A percentile compares a stretch with the other conserved stretches of the same genome.
phyloP scores from a whole-genome alignment of 495 filamentous ascomycete genomes.

The Physcia stellaris region DNA sequence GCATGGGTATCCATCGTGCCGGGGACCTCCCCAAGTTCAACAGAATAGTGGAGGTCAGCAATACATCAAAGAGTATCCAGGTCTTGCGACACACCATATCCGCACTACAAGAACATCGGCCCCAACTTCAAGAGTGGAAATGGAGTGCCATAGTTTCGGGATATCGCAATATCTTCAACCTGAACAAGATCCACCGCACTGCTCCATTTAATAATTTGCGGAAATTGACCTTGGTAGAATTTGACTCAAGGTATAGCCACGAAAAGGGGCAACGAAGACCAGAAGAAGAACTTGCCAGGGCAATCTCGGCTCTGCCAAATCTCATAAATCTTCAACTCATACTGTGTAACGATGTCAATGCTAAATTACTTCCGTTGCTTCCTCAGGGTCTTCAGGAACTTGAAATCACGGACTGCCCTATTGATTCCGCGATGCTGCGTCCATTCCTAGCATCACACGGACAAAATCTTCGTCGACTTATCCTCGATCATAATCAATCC shows the following conservation, averaged over 20 bases:
- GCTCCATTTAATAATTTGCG: slow-evolving; percentile 43
- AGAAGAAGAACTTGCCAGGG: slow-evolving; percentile 37
- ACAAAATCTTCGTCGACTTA: slow-evolving; percentile 43
- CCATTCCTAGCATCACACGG: slow-evolving; percentile 51
- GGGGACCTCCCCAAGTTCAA: slow-evolving; percentile 4
- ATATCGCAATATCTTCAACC: slow-evolving; percentile 21
- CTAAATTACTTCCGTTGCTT: slow-evolving; percentile 42
- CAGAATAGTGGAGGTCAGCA: slow-evolving; percentile 1
- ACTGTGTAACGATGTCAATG: slow-evolving; percentile 50
- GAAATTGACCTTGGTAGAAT: slow-evolving; percentile 51
- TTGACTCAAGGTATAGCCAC: slow-evolving; percentile 28
- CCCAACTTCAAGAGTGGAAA: slow-evolving; percentile 52
- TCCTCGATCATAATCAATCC: slow-evolving; percentile 60
- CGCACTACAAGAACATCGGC: slow-evolving; percentile 31
- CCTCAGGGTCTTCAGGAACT: slow-evolving; percentile 49
- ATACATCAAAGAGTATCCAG: slow-evolving; percentile 33
- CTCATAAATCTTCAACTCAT: slow-evolving; percentile 53
- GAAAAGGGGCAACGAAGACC: slow-evolving; percentile 15
- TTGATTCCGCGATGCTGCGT: slow-evolving; percentile 44
- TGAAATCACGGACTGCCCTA: slow-evolving; percentile 59
- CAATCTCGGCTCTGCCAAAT: slow-evolving; percentile 44
- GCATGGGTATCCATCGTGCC: slow-evolving; percentile 9
- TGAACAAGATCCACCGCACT: slow-evolving; percentile 41
- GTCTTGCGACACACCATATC: slow-evolving; percentile 42
- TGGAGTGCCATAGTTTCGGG: slow-evolving; percentile 56